These are phyloP conservation scores for Boehmeria nivea DNA, from an alignment of 306 rosid genomes.

Conservation along the genomic window DNA sequence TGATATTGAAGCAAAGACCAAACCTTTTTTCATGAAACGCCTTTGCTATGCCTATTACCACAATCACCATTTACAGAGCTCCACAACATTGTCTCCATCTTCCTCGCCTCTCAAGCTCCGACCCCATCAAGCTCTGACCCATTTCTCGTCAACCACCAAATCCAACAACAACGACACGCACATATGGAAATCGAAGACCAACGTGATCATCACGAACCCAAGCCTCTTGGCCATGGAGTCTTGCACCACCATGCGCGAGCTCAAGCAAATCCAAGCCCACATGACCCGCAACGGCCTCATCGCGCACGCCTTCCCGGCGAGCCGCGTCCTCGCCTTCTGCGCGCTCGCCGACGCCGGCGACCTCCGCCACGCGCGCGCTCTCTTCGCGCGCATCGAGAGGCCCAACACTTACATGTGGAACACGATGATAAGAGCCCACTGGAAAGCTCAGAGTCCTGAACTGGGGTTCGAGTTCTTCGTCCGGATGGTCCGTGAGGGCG, in stretches of 20 bases:
- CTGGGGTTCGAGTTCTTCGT: constrained; percentile 41
- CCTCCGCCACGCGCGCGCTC: constrained; percentile 35
- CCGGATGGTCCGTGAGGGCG: constrained; percentile 30
- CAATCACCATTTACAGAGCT: constrained; percentile 4
- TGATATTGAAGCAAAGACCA: neutral
- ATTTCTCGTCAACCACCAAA: constrained; percentile 25
- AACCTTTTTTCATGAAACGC: constrained; percentile 4
- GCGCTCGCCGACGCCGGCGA: constrained; percentile 61
- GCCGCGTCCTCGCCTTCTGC: constrained; percentile 69
- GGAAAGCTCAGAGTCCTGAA: constrained; percentile 29
- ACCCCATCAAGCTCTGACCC: constrained; percentile 11
- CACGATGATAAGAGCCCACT: constrained; percentile 65
- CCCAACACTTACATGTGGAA: constrained; percentile 82
- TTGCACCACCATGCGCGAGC: constrained; percentile 56
- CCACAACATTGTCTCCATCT: constrained; percentile 1
- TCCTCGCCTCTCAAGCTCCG: neutral
- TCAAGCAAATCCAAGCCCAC: constrained; percentile 72
- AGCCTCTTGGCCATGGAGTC: constrained; percentile 49
- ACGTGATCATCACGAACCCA: constrained; percentile 61
- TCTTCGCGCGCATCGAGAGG: constrained; percentile 33
- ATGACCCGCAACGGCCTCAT: constrained; percentile 60
- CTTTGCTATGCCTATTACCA: no score
- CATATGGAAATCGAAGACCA: constrained; percentile 68
- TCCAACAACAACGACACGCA: constrained; percentile 3
- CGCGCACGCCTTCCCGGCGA: constrained; percentile 53